phyloP scores from a whole-genome alignment of 2,329 filamentous ascomycete genomes.

The Exutisphaerella laricina region DNA sequence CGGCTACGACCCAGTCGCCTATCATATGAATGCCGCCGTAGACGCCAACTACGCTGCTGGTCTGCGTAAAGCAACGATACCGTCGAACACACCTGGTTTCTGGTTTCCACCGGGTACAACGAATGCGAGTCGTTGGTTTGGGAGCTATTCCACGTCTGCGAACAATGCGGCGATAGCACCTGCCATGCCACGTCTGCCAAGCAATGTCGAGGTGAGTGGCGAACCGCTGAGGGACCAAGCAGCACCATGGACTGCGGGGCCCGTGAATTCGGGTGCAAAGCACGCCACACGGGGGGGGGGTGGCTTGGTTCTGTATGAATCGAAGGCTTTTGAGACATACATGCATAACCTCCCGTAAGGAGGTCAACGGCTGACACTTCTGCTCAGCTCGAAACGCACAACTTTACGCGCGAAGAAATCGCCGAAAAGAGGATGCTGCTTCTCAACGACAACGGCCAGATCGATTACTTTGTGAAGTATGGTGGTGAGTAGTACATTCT shows the following conservation, averaged over 20 bases:
- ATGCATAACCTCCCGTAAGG: no score
- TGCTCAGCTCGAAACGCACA: slow-evolving; percentile 88
- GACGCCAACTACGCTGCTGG: slow-evolving; percentile 72
- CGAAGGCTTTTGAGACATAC: no score
- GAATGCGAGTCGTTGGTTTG: slow-evolving; percentile 37
- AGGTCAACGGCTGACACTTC: no score
- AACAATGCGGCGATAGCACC: slow-evolving; percentile 31
- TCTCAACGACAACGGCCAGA: slow-evolving; percentile 93
- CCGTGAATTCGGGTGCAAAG: no score
- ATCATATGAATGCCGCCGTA: slow-evolving; percentile 83
- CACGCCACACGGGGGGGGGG: no score
- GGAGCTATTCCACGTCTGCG: slow-evolving; percentile 25
- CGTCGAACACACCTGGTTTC: slow-evolving; percentile 55
- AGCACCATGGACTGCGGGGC: no score
- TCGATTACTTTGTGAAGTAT: slow-evolving; percentile 82
- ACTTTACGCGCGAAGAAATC: slow-evolving; percentile 87
- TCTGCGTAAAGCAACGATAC: slow-evolving; percentile 73
- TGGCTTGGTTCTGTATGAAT: no score
- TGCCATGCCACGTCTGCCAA: slow-evolving; percentile 38
- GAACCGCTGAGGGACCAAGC: no score
- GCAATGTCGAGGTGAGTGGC: no score
- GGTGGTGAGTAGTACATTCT: no score
- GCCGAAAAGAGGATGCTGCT: slow-evolving; percentile 82
- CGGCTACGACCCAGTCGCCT: slow-evolving; percentile 74
- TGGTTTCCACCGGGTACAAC: slow-evolving; percentile 37